Base-by-base conservation (phyloP, 371 early-diverging fungal species). In the Rhizopus arrhizus region DNA sequence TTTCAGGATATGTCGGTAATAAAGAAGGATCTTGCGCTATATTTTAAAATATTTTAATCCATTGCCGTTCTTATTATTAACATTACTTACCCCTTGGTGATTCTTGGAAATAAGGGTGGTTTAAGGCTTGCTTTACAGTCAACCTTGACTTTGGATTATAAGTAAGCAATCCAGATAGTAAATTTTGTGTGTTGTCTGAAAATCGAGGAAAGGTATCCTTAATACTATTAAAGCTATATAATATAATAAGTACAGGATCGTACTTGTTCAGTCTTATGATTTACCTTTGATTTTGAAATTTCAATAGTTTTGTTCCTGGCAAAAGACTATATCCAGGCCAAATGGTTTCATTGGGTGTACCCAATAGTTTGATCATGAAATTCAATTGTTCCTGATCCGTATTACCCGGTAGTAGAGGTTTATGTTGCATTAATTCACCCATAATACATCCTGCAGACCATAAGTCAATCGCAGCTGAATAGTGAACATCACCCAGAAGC, bases 361-460 rank as follows among this genome's bases (percentile, higher is more conserved):
- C 96, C 22, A 95, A 72, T 16, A 93, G 66, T 3, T 85, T 76
- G 58, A 85, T 83, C 36, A 95, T 94, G 43, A 86, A 69, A 45
- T 82, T 76, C 34, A 95, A 67, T 65, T 95, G 93, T 22, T 89
- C 73, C 34, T 82, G 83, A 60, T 95, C 96, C 5, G 78, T 84
- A 58, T 87, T 90, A 43, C 97, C 97, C 0, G 91, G 91, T 55
- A 97, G 74, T n/a, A 95, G 75, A 1, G 95, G 93, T 5, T 70
- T 69, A 57, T 87, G 85, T 40, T 75, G 72, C 64, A 93, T 64
- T 41, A 94, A 74, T 69, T 94, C 95, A 5, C 91, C 93, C 69
- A 95, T 84, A 12, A 95, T 91, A 66, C 95, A 95, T 34, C 93
- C 95, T 36, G 86, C 89, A 0, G 94, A 80, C 98, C 99, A 98